These are phyloP conservation scores for Hordeum vulgare DNA, from an alignment of 176 grass and related monocot species.

Conservation along the genomic window MorexV3_pseudomolecules_assembly NC_058523.1:36365203-36365702, in stretches of 20 bases:
- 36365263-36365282: too few relatives aligned
- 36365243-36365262: too few relatives aligned
- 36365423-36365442: neutral
- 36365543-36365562: too few relatives aligned
- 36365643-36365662: neutral
- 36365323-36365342: neutral
- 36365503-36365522: too few relatives aligned
- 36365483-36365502: slow-evolving; percentile 18
- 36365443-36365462: neutral
- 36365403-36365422: neutral
- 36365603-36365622: neutral
- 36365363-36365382: neutral
- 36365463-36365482: neutral
- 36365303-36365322: neutral
- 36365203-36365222: too few relatives aligned
- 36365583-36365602: neutral
- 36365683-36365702: neutral
- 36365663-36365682: slow-evolving; percentile 3
- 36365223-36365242: too few relatives aligned
- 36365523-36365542: too few relatives aligned
- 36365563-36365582: neutral
- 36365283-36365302: too few relatives aligned
- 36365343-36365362: neutral
- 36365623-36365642: neutral
- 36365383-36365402: neutral